Evolutionary conservation across 176 grass and related monocot species (phyloP).

Genomic region (Panicum miliaceum): DNA sequence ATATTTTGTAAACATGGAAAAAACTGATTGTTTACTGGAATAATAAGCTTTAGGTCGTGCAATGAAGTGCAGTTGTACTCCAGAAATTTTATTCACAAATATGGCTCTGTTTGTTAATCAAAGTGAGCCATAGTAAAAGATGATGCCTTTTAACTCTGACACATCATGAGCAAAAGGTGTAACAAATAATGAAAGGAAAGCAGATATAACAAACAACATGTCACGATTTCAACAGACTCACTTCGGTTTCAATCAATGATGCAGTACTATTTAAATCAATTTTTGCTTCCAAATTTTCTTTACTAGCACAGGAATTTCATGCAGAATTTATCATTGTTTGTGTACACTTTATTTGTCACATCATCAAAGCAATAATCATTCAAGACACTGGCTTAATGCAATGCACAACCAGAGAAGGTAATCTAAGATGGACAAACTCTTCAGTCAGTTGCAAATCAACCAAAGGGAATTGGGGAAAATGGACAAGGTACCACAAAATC

Average conservation of each 20-base stretch:
- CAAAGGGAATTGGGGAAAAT: neutral
- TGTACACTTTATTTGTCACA: conserved; percentile 3
- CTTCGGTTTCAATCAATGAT: conserved; percentile 25
- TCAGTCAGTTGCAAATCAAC: neutral
- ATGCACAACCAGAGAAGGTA: neutral
- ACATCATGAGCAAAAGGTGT: conserved; percentile 21
- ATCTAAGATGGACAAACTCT: neutral
- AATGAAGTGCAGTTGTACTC: conserved; percentile 16
- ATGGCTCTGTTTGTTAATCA: neutral
- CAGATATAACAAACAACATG: neutral
- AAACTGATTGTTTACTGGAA: conserved; percentile 14
- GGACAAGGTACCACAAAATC: conserved; percentile 13
- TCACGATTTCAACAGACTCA: neutral
- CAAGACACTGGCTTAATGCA: neutral
- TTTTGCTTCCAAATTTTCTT: conserved; percentile 24
- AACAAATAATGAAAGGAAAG: neutral
- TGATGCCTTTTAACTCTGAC: neutral
- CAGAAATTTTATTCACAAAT: conserved; percentile 4
- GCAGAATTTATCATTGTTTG: conserved; percentile 14
- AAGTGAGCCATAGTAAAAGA: neutral
- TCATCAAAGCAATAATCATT: conserved; percentile 12
- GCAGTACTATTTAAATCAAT: neutral
- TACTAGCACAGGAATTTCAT: conserved; percentile 4
- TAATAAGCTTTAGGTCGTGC: conserved; percentile 11
- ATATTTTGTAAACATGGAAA: conserved; percentile 39